Evolutionary conservation across 441 rosid species (phyloP).

Genomic region (Brassica balearica): DNA sequence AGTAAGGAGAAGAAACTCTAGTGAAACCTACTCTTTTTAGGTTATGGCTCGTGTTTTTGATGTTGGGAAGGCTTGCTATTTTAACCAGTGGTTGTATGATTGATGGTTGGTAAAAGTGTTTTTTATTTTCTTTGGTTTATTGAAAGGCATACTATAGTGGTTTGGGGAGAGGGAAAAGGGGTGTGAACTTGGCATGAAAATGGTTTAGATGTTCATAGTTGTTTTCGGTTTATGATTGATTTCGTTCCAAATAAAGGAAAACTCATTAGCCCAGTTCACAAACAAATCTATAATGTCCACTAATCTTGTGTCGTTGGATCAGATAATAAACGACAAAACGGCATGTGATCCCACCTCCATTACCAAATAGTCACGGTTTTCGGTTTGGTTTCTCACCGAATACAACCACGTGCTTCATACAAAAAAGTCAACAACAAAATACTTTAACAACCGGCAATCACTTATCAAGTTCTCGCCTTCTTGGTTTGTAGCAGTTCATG

Average conservation of each 20-base stretch:
- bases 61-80: no score
- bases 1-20: no score
- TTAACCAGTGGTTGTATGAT: background rate
- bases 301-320: background rate
- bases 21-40: no score
- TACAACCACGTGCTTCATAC: background rate
- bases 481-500: slow-evolving; percentile 88
- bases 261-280: no score
- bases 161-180: background rate
- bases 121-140: background rate
- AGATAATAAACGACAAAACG: background rate
- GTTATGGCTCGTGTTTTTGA: background rate
- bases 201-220: background rate
- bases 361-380: background rate
- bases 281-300: background rate
- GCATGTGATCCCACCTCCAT: background rate
- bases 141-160: background rate
- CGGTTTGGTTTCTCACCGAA: background rate
- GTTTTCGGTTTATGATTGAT: background rate
- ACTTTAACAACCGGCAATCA: background rate
- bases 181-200: background rate
- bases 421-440: background rate
- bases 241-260: background rate
- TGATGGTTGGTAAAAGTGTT: background rate
- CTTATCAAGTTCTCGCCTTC: slow-evolving; percentile 64